Evolutionary conservation across 495 filamentous ascomycete species (phyloP), one percentile per base, ranked within the genome.

Genomic region (Aspergillus biplanus): DNA sequence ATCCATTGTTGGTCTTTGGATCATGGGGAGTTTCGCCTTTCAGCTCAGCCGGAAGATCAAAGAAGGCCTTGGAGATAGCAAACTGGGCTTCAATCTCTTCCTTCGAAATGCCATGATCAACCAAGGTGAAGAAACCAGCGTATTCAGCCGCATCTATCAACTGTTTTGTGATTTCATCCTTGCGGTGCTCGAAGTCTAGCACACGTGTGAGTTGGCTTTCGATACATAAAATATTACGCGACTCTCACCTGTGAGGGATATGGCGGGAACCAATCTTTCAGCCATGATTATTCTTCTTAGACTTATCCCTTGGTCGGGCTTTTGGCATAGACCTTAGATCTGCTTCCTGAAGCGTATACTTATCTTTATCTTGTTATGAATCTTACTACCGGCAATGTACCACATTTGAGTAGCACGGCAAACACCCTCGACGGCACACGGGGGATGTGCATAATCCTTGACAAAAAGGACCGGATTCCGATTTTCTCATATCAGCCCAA

Each of bases 201-300:
- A 1, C 1, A 44, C 3, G 9, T 15, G 1, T 44, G 2, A 27
- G 37, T 39, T 39, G 3, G 3, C 3, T 39, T 39, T 7, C 37
- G 3, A 13, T 1, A 7, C 7, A 39, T 39, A 27, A 27, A 1
- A 15, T 1, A 44, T 3, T 9, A 44, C 39, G 3, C 15, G 3
- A 9, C 39, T 1, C 37, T 12, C 12, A 56, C 53, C 32, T 37
- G 5, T 9, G 1, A 56, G 12, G 7, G 53, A 56, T 35, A 56
- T 57, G 35, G 35, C 12, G 9, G 54, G 54, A 21, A 57, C 54
- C 54, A 57, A 27, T 27, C 16, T 8, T 42, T 57, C 32, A 11
- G 54, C 34, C 54, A 57, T 57, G 54, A 27, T 27, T 27, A 27
- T n/a, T 44, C 6, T 16, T 3, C 1, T 57, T 42, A 21, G 27